phyloP scores from a whole-genome alignment of 2,329 filamentous ascomycete species.

The Cucurbitaria berberidis region DNA sequence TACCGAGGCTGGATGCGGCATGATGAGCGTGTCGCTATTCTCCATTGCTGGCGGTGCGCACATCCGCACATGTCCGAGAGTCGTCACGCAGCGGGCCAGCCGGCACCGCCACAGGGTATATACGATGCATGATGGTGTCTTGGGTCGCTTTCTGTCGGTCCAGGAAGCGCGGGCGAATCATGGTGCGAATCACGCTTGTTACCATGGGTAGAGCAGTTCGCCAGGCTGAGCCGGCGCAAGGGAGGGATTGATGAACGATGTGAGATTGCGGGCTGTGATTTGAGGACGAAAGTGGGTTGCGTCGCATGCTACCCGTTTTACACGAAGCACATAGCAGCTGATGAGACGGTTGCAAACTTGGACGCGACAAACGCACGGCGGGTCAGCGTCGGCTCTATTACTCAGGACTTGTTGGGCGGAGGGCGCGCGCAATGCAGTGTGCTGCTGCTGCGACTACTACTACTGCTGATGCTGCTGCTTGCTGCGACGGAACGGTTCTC shows the following conservation, averaged over 20 bases:
- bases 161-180: conserved; percentile 32
- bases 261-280: conserved; percentile 37
- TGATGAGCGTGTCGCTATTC: conserved; percentile 29
- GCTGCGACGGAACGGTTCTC: conserved; percentile 23
- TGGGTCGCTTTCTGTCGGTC: conserved; percentile 6
- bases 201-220: conserved; percentile 29
- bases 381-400: conserved; percentile 32
- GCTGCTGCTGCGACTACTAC: conserved; percentile 12
- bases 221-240: conserved; percentile 32
- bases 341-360: conserved; percentile 18
- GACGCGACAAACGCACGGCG: conserved; percentile 12
- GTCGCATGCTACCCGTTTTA: conserved; percentile 25
- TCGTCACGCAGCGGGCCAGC: conserved; percentile 39
- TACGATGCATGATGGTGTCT: conserved; percentile 15
- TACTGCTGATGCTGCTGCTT: no score
- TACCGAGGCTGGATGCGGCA: conserved; percentile 25
- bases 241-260: conserved; percentile 34
- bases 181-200: conserved; percentile 8
- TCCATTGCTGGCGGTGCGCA: conserved; percentile 25
- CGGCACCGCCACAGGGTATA: conserved; percentile 33
- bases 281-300: conserved; percentile 30
- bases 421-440: not conserved
- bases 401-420: conserved; percentile 2
- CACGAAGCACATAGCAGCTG: conserved; percentile 32
- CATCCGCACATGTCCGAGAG: conserved; percentile 39